Base-by-base conservation (phyloP, 2,329 filamentous ascomycete genomes). In the Periglandula ipomoeae region DNA sequence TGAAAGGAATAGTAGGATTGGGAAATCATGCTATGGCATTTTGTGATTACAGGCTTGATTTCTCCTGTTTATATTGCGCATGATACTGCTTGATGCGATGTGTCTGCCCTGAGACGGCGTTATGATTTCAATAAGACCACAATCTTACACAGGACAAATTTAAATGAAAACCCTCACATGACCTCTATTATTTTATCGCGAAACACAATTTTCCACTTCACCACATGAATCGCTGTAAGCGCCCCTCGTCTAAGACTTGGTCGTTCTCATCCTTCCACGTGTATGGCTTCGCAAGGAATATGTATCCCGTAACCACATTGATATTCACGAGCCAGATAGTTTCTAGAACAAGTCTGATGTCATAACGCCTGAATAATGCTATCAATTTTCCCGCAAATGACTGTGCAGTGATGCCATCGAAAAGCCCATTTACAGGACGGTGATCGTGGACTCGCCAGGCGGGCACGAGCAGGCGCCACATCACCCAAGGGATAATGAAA, bases 401-500 rank as follows among this genome's bases (percentile, higher is more conserved):
- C 5, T 38, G 35, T 3, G 46, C 8, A 5, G 19, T 22, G 4
- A 15, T 30, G 11, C 32, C 19, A 6, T 50, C 38, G 7, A 46
- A 40, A 4, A 54, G 1, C 17, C 32, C 44, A 30, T 22, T 8
- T 1, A n/a, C 4, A 4, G 5, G 20, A 23, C 50, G 47, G 30
- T 59, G 57, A 22, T 58, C 55, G 32, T 58, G 53, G 4, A 59
- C 35, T 26, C 55, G 55, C 69, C 69, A 71, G 46, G 73, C 65
- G 0, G 88, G 88, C 1, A 94, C 69, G 59, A 94, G 78, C 7
- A 97, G 68, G 1, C 93, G 78, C 88, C 90, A 97, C 59, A 96
- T 82, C 8, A 96, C 78, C 89, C 89, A 98, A 0, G 91, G 90
- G 11, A 96, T 75, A 61, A 98, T 94, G 65, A 95, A 95, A 66